Conservation (phyloP, 257 asterid genomes). For the Sherardia arvensis region DNA sequence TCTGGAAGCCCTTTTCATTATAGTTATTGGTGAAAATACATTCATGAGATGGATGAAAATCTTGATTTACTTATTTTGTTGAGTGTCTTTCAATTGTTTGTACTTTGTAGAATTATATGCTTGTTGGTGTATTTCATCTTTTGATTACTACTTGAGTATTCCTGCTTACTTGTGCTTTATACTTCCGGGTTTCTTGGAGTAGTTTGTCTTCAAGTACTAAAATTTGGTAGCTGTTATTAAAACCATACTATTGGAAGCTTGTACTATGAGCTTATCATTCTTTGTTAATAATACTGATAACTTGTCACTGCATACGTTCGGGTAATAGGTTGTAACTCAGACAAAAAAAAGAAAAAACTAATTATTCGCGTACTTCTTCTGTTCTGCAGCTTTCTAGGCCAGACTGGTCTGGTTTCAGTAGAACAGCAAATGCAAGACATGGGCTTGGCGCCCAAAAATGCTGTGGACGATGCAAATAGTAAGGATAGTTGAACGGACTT, state of each 20-base stretch:
- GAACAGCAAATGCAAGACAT: conserved; percentile 79
- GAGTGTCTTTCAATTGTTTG: neutral
- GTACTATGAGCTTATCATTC: neutral
- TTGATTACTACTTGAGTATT: neutral
- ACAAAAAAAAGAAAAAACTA: neutral
- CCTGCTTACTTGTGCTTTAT: neutral
- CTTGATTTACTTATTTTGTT: too few relatives aligned
- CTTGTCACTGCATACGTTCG: neutral
- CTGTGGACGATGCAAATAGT: conserved; percentile 25
- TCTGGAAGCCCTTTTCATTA: neutral
- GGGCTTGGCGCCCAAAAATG: conserved; percentile 46
- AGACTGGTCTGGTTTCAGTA: conserved; percentile 80
- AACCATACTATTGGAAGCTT: neutral
- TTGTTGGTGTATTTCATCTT: neutral
- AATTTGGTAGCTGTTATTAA: neutral
- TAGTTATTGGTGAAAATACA: neutral
- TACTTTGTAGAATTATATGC: neutral
- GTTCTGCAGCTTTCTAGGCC: conserved; percentile 60
- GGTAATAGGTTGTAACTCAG: neutral
- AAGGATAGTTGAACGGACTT: conserved; percentile 38
- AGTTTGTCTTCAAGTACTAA: neutral
- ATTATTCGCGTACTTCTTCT: neutral
- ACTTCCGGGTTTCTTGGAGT: neutral
- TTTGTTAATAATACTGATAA: neutral
- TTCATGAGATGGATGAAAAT: neutral